These are phyloP conservation scores for Penicillium paradoxum DNA, from an alignment of 495 filamentous ascomycete species.

Conservation along the genomic window DNA sequence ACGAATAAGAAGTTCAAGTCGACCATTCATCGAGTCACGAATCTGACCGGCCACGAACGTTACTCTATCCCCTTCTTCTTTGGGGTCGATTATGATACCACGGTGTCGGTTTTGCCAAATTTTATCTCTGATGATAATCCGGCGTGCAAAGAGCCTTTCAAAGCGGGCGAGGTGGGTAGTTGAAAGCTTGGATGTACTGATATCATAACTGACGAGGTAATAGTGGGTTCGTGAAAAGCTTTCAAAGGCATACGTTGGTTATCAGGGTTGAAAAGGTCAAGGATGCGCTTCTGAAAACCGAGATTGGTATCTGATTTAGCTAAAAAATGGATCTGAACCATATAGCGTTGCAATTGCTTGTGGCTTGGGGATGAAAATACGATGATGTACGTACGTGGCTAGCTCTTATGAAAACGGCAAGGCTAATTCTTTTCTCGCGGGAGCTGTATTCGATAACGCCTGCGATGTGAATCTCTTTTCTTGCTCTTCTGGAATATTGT, in stretches of 20 bases:
- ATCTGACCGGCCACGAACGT: conserved; percentile 39
- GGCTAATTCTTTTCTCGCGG: too few species aligned
- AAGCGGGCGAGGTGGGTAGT: conserved; percentile 23
- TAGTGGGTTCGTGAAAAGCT: conserved; percentile 18
- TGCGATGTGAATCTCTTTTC: too few species aligned
- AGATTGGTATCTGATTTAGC: not conserved
- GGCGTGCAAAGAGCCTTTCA: conserved; percentile 17
- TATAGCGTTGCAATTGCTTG: too few species aligned
- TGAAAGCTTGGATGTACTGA: not conserved
- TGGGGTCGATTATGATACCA: conserved; percentile 29
- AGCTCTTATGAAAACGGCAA: too few species aligned
- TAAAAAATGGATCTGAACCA: not conserved
- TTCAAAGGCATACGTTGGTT: conserved; percentile 15
- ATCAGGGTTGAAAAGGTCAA: not conserved
- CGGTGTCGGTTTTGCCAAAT: conserved; percentile 20
- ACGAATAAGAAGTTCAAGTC: too few species aligned
- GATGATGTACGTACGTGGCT: too few species aligned
- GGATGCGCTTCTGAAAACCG: not conserved
- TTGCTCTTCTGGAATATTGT: too few species aligned
- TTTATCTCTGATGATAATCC: conserved; percentile 13
- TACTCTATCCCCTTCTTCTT: conserved; percentile 50
- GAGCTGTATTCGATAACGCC: too few species aligned
- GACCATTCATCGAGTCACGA: conserved; percentile 39
- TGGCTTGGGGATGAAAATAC: too few species aligned
- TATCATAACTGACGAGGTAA: not conserved